Conservation (phyloP, 257 asterid genomes). For the Ehretia macrophylla region DNA sequence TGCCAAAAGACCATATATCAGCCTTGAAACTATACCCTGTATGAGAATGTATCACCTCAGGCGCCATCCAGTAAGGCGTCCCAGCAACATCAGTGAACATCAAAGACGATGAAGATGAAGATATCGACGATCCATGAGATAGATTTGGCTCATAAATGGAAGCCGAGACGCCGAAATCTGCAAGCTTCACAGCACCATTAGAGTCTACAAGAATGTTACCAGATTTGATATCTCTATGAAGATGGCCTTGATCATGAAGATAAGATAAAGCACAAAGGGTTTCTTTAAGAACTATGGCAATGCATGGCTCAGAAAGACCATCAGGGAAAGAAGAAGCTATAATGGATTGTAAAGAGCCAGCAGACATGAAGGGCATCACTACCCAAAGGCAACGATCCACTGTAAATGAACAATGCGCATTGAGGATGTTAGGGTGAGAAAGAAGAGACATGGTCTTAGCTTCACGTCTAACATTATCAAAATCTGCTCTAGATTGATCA, state of each 20-base stretch:
- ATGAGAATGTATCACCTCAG: constrained; percentile 77
- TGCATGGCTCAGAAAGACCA: constrained; percentile 72
- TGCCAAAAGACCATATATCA: constrained; percentile 91
- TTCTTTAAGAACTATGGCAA: constrained; percentile 59
- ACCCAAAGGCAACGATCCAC: constrained; percentile 72
- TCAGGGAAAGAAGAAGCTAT: constrained; percentile 55
- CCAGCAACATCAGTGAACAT: constrained; percentile 66
- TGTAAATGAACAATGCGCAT: constrained; percentile 75
- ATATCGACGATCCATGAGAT: constrained; percentile 12
- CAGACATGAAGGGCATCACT: constrained; percentile 89
- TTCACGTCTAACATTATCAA: constrained; percentile 60
- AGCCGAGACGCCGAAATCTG: constrained; percentile 88
- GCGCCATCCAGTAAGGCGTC: constrained; percentile 92
- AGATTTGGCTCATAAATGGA: constrained; percentile 50
- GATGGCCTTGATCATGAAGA: constrained; percentile 79
- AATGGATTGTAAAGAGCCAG: constrained; percentile 75
- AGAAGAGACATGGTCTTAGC: constrained; percentile 72
- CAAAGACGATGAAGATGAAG: constrained; percentile 33
- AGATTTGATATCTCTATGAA: constrained; percentile 72
- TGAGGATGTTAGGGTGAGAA: constrained; percentile 75
- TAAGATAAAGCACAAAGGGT: constrained; percentile 49
- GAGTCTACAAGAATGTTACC: constrained; percentile 72
- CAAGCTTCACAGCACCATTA: constrained; percentile 58
- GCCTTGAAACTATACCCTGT: constrained; percentile 78
- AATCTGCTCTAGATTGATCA: constrained; percentile 50